These are phyloP conservation scores for Camellia oleifera DNA, from an alignment of 179 eudicot species.

Conservation along the genomic window DNA sequence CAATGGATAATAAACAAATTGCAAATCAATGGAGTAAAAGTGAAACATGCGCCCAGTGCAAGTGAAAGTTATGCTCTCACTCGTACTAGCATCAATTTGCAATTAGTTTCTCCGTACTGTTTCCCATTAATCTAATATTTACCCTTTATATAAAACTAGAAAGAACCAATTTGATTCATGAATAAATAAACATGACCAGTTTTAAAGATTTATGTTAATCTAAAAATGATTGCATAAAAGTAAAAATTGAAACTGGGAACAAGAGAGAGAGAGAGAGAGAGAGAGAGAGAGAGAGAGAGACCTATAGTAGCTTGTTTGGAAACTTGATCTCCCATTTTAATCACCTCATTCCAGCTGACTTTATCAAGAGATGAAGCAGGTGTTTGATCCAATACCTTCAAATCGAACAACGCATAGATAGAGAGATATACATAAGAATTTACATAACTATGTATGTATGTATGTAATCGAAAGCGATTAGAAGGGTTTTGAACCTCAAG, in stretches of 20 bases:
- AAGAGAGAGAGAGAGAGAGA: not conserved
- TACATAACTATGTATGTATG: not conserved
- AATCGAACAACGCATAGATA: slow-evolving; percentile 10
- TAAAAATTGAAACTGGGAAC: not conserved
- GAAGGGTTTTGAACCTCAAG: slow-evolving; percentile 36
- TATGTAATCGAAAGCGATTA: not conserved
- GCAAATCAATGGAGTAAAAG: too few species aligned
- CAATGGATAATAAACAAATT: too few species aligned
- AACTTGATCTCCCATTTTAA: slow-evolving; percentile 70
- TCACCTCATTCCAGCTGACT: slow-evolving; percentile 71
- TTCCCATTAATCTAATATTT: too few species aligned
- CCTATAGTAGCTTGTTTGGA: slow-evolving; percentile 87
- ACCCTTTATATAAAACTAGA: too few species aligned
- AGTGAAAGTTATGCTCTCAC: too few species aligned
- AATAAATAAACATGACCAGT: not conserved
- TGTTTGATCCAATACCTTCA: slow-evolving; percentile 57
- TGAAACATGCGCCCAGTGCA: too few species aligned
- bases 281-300: slow-evolving; percentile 19
- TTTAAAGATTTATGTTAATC: not conserved
- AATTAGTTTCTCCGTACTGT: too few species aligned
- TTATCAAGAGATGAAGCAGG: slow-evolving; percentile 62
- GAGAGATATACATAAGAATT: not conserved
- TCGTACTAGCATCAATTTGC: too few species aligned
- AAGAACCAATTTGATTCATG: not conserved
- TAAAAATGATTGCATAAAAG: not conserved